Percentiles rank a stretch among this genome's conserved stretches.
These are phyloP conservation scores for Penstemon davidsonii DNA, from an alignment of 257 asterid species.

Conservation along the genomic window DNA sequence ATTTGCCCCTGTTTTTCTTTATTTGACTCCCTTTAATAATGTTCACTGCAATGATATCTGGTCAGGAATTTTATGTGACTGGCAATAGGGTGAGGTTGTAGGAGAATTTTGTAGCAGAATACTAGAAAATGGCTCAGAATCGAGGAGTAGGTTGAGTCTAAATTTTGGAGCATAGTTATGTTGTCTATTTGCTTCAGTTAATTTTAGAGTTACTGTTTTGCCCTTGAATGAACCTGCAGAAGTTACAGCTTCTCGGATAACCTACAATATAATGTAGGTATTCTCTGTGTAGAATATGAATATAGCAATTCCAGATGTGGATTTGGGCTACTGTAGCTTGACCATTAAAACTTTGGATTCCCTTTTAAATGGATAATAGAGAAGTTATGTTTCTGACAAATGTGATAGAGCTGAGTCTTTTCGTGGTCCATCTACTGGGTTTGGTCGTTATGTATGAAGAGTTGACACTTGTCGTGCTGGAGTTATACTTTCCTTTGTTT, in stretches of 20 bases:
- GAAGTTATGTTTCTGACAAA: background rate
- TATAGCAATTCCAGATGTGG: background rate
- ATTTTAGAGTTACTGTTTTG: background rate
- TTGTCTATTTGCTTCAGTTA: background rate
- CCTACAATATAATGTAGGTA: background rate
- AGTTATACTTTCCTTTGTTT: too few relatives aligned
- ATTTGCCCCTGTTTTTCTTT: too few relatives aligned
- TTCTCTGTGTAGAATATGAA: background rate
- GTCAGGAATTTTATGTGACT: background rate
- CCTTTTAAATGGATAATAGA: background rate
- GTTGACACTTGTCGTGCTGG: too few relatives aligned
- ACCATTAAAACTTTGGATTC: background rate
- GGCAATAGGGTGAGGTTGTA: too few relatives aligned
- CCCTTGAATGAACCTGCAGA: background rate
- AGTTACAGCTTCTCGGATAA: background rate
- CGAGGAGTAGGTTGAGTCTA: background rate
- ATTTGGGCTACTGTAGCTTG: background rate
- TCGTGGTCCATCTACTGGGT: too few relatives aligned
- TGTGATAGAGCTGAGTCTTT: too few relatives aligned
- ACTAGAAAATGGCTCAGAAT: background rate
- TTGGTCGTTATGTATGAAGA: too few relatives aligned
- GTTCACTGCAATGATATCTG: background rate
- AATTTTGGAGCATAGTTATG: conserved; percentile 1
- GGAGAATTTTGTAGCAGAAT: background rate
- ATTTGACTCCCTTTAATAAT: too few relatives aligned